Conservation (phyloP, 1,284 basidiomycete genomes). For the Quambalaria eucalypti region DNA sequence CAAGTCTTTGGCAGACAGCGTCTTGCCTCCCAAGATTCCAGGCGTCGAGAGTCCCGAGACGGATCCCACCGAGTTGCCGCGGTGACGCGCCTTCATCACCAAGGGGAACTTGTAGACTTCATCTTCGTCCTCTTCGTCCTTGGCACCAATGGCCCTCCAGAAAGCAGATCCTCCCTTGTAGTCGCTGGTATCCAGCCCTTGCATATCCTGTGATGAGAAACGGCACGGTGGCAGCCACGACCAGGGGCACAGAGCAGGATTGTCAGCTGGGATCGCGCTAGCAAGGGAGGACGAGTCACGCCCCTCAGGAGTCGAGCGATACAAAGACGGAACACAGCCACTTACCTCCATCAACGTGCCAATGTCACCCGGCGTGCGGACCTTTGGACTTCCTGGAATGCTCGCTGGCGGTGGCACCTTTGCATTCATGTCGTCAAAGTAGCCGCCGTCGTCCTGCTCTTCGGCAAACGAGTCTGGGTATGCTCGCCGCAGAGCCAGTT, state of each 20-base stretch:
- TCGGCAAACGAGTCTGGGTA: slow-evolving; percentile 83
- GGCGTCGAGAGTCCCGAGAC: slow-evolving; percentile 36
- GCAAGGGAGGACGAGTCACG: neutral
- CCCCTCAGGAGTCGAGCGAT: neutral
- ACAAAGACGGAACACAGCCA: neutral
- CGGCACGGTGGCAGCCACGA: no score
- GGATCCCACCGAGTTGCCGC: slow-evolving; percentile 36
- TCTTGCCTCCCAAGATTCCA: slow-evolving; percentile 31
- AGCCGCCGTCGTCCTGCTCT: slow-evolving; percentile 55
- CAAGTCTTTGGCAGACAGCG: slow-evolving; percentile 28
- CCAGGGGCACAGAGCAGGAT: no score
- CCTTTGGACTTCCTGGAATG: slow-evolving; percentile 74
- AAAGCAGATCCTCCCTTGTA: slow-evolving; percentile 32
- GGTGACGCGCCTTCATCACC: slow-evolving; percentile 25
- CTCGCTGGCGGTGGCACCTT: slow-evolving; percentile 61
- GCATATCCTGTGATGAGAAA: slow-evolving; percentile 25
- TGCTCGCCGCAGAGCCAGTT: slow-evolving; percentile 80
- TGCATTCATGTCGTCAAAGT: slow-evolving; percentile 58
- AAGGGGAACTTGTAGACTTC: slow-evolving; percentile 27
- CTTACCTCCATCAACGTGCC: slow-evolving; percentile 37
- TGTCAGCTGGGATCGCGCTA: no score
- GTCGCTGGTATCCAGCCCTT: slow-evolving; percentile 36
- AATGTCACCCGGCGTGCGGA: slow-evolving; percentile 37
- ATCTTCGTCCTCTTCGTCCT: slow-evolving; percentile 34
- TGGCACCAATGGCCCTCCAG: slow-evolving; percentile 38